These are phyloP conservation scores for Lumnitzera racemosa DNA, from an alignment of 345 rosid species.

Conservation along the genomic window DNA sequence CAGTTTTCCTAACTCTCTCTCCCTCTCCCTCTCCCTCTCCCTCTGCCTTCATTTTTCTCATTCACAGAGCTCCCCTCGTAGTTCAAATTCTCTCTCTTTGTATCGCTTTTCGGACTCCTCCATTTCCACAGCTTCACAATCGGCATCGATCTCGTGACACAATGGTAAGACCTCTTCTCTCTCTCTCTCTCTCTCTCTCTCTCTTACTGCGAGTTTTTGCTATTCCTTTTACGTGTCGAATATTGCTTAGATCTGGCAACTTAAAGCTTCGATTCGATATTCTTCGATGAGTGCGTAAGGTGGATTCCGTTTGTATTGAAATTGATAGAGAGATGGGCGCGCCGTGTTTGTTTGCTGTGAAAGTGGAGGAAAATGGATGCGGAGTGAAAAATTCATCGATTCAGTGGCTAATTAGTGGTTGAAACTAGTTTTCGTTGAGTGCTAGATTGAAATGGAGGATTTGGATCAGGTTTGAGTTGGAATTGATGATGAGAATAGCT, in stretches of 20 bases:
- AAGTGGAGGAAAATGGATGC: too few relatives aligned
- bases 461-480: background rate
- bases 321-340: too few relatives aligned
- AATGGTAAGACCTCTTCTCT: conserved; percentile 9
- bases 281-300: background rate
- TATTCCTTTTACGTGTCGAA: background rate
- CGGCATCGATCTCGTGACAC: conserved; percentile 4
- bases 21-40: background rate
- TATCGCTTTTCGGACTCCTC: background rate
- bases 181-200: background rate
- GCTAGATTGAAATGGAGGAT: background rate
- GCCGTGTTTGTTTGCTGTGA: too few relatives aligned
- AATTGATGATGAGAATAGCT: too few relatives aligned
- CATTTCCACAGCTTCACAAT: background rate
- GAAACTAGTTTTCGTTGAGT: too few relatives aligned
- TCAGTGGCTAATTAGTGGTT: too few relatives aligned
- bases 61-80: background rate
- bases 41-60: background rate
- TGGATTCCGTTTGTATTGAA: background rate
- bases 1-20: background rate
- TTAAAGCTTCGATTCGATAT: background rate
- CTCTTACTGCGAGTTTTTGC: background rate
- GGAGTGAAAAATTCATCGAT: too few relatives aligned
- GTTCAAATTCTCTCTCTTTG: background rate
- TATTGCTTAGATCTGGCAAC: conserved; percentile 8